Percentiles rank a stretch among this genome's conserved stretches.
These are phyloP conservation scores for Colletotrichum destructivum DNA, from an alignment of 2,329 filamentous ascomycete genomes.

Conservation along the genomic window DNA sequence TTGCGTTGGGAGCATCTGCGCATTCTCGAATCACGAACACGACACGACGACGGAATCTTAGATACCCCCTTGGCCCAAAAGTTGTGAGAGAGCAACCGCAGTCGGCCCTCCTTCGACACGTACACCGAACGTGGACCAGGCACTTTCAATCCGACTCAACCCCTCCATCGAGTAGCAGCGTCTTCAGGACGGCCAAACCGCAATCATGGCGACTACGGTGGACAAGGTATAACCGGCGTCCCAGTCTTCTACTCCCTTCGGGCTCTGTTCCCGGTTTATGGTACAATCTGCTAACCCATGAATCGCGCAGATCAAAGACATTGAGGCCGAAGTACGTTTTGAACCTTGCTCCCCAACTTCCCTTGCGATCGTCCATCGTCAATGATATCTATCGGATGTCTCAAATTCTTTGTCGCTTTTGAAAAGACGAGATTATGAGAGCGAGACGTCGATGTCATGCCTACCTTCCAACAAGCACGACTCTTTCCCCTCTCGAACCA, in stretches of 20 bases:
- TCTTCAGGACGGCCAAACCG: constrained; percentile 44
- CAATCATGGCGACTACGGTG: constrained; percentile 94
- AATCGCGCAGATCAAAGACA: constrained; percentile 85
- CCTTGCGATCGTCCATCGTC: constrained; percentile 29
- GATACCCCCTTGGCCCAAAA: not conserved
- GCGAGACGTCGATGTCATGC: not conserved
- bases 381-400: not conserved
- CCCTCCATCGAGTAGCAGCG: constrained; percentile 10
- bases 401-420: not conserved
- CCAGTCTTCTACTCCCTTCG: not conserved
- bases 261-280: constrained; percentile 28
- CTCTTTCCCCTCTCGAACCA: not conserved
- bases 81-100: not conserved
- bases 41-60: not conserved
- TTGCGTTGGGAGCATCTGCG: not conserved
- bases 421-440: not conserved
- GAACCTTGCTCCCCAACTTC: constrained; percentile 8
- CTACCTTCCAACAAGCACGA: not conserved
- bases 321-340: constrained; percentile 88
- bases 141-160: not conserved
- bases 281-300: constrained; percentile 50
- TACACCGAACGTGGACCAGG: constrained; percentile 6
- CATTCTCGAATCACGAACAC: not conserved
- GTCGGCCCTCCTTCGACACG: constrained; percentile 1
- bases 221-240: constrained; percentile 79